phyloP scores from a whole-genome alignment of 202 grass and related monocot species.

The Panicum hallii region DNA sequence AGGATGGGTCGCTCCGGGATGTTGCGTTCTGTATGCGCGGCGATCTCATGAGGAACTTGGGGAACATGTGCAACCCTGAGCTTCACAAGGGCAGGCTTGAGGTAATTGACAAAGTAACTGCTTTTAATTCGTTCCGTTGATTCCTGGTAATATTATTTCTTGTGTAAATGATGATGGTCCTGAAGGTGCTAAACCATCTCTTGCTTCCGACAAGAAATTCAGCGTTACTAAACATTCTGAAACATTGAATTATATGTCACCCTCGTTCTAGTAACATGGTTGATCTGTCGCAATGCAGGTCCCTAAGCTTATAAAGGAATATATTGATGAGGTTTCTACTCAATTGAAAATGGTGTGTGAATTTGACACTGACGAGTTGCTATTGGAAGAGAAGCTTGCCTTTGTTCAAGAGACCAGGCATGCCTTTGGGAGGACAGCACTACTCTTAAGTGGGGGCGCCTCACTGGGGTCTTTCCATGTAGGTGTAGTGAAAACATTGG shows the following conservation, averaged over 20 bases:
- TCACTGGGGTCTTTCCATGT: constrained; percentile 91
- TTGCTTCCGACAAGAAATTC: constrained; percentile 9
- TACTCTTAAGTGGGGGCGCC: constrained; percentile 93
- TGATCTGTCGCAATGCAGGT: constrained; percentile 54
- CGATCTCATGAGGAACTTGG: constrained; percentile 87
- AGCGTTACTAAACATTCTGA: neutral
- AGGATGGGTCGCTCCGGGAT: constrained; percentile 79
- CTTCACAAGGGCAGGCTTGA: constrained; percentile 90
- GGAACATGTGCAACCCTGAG: constrained; percentile 94
- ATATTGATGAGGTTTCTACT: constrained; percentile 92
- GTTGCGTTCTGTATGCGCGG: constrained; percentile 89
- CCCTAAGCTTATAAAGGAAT: constrained; percentile 89
- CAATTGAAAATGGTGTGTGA: constrained; percentile 92
- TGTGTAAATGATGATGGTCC: neutral
- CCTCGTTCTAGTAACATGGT: neutral
- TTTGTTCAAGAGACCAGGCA: constrained; percentile 98
- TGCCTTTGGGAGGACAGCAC: constrained; percentile 89
- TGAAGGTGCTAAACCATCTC: neutral
- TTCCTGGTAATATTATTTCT: neutral
- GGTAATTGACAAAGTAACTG: constrained; percentile 48
- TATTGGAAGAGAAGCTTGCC: constrained; percentile 92
- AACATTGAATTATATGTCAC: neutral
- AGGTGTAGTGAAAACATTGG: constrained; percentile 89
- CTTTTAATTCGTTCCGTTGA: neutral
- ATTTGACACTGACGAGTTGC: constrained; percentile 77